Base-by-base conservation (phyloP, 1,139 yeast genomes). In the Saccharomyces hybrid region DNA sequence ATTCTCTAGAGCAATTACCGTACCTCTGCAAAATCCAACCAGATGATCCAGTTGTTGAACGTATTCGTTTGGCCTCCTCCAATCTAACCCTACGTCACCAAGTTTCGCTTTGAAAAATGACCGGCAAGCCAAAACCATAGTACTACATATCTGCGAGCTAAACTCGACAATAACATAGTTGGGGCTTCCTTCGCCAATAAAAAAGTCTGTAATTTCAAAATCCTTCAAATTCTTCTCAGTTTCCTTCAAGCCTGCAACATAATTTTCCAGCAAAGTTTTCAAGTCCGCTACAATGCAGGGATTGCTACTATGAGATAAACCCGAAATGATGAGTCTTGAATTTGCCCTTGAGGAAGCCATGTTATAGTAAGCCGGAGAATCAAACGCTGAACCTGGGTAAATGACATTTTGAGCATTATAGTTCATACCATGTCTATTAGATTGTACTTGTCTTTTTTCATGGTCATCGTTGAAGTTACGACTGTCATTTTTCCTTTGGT, bases 41-140 rank as follows among this genome's bases (percentile, higher is more conserved):
- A 60, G 48, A 32, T 58, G 54, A 46, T 62, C 65, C 14, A 52
- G 27, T 47, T 60, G 64, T 29, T 56, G 60, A 2, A 67, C 56
- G 46, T 59, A 65, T 9, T 61, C 64, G 19, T 57, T 54, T 2
- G 70, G 70, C 48, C 70, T 57, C 13, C 50, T 52, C 68, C 69
- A 66, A 16, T 26, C 49, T 25, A 49, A 38, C 9, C 28, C 26
- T 31, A 52, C 28, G 25, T 46, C 13, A 6, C 55, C 52, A 9
- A 61, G 41, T 46, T 57, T 55, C 47, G 54, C 53, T 23, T 64
- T 60, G n/a, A 66, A 51, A 46, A 56, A 64, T 5, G 62, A 55
- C 49, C 60, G 58, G 31, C 64, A 60, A 27, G 63, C 54, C 23
- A 67, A 51, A 3, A 64, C 60, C 9, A 61, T 49, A 1, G 67